These are phyloP conservation scores for Cyathus striatus DNA, from an alignment of 768 basidiomycete species.

Conservation along the genomic window DNA sequence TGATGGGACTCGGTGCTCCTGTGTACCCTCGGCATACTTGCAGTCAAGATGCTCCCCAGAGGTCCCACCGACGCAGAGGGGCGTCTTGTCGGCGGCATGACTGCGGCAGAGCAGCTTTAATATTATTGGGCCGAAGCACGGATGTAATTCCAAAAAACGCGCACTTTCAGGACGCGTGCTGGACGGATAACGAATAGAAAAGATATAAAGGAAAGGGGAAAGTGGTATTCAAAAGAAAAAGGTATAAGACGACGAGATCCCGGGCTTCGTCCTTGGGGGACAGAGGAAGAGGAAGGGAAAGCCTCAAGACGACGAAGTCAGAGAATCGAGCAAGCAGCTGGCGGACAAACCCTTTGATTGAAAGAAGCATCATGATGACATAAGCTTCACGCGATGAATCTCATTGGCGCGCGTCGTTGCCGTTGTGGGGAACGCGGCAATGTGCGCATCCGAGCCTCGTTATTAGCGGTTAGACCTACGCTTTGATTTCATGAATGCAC, in stretches of 20 bases:
- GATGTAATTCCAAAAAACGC: too few relatives aligned
- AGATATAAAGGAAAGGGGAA: too few relatives aligned
- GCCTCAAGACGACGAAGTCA: slow-evolving; percentile 19
- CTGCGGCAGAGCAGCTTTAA: neutral
- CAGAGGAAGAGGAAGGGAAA: slow-evolving; percentile 7
- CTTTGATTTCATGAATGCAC: neutral
- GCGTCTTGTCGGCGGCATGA: slow-evolving; percentile 47
- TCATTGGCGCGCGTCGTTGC: neutral
- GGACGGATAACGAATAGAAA: too few relatives aligned
- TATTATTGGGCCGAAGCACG: too few relatives aligned
- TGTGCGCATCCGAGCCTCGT: neutral
- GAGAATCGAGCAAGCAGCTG: slow-evolving; percentile 2
- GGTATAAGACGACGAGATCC: too few relatives aligned
- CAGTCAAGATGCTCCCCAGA: slow-evolving; percentile 19
- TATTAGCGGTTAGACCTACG: neutral
- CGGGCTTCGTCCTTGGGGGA: too few relatives aligned
- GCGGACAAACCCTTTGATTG: slow-evolving; percentile 9
- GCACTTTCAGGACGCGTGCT: too few relatives aligned
- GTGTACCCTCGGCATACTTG: slow-evolving; percentile 44
- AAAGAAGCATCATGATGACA: slow-evolving; percentile 17
- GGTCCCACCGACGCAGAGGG: slow-evolving; percentile 53
- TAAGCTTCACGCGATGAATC: slow-evolving; percentile 10
- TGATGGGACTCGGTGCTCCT: slow-evolving; percentile 62
- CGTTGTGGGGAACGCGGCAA: neutral
- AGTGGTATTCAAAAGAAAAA: too few relatives aligned